These are phyloP conservation scores for Fusarium algeriense DNA, from an alignment of 2,329 filamentous ascomycete species.

Conservation along the genomic window DNA sequence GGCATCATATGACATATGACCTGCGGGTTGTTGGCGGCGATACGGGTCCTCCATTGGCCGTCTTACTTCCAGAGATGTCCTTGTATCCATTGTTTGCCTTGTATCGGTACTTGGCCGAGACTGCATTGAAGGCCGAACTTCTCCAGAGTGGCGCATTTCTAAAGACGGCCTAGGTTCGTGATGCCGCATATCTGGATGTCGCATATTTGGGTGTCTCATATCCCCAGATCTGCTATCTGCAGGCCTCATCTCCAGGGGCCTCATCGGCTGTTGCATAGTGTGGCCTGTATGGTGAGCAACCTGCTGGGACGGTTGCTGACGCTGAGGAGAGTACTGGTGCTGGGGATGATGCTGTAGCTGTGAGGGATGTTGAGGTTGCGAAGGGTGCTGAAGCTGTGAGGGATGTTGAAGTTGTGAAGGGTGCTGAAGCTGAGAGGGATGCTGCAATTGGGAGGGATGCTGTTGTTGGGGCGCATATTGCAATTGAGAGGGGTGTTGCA, in stretches of 20 bases:
- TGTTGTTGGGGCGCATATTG: conserved; percentile 8
- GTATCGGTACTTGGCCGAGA: conserved; percentile 29
- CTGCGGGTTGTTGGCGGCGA: conserved; percentile 35
- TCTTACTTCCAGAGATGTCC: conserved; percentile 43
- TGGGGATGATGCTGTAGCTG: conserved; percentile 17
- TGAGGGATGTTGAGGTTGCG: conserved; percentile 15
- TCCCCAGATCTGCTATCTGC: conserved; percentile 18
- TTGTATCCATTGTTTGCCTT: conserved; percentile 28
- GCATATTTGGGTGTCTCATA: conserved; percentile 21
- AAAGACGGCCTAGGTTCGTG: conserved; percentile 33
- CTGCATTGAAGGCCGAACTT: conserved; percentile 33
- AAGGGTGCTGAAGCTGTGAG: conserved; percentile 17
- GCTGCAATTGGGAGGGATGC: conserved; percentile 6
- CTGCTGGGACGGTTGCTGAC: conserved; percentile 33
- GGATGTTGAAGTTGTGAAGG: conserved; percentile 7
- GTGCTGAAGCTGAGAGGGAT: conserved; percentile 24
- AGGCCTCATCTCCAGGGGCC: conserved; percentile 21
- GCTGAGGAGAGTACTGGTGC: conserved; percentile 27
- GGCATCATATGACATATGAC: conserved; percentile 55
- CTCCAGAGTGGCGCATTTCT: conserved; percentile 36
- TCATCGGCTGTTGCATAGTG: conserved; percentile 32
- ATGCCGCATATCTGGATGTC: conserved; percentile 28
- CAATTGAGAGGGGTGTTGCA: conserved; percentile 9
- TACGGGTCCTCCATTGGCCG: conserved; percentile 45
- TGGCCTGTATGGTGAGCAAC: conserved; percentile 26